Percentiles rank a stretch among this genome's conserved stretches.
Evolutionary conservation across 164 flowering plant genomes (phyloP).

Genomic region (Macadamia integrifolia): DNA sequence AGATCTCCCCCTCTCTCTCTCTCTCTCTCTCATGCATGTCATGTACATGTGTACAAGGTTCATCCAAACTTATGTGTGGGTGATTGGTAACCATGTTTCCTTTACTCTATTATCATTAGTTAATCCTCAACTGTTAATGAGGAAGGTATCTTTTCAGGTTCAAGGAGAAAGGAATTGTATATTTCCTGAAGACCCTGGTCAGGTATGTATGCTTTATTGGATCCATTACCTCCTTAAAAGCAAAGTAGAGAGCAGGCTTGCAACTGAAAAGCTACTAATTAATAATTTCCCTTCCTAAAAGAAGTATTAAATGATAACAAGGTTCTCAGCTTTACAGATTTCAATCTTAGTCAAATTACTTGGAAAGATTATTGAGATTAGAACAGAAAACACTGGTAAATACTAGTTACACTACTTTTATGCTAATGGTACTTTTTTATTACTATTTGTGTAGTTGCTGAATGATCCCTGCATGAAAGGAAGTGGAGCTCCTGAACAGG

Average conservation of each 20-base stretch:
- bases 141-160: conserved; percentile 27
- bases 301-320: conserved; percentile 16
- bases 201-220: conserved; percentile 81
- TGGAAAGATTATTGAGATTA: conserved; percentile 4
- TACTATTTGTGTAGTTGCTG: conserved; percentile 38
- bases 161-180: conserved; percentile 67
- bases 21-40: conserved; percentile 6
- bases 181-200: conserved; percentile 91
- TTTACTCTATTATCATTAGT: no score
- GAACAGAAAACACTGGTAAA: conserved; percentile 10
- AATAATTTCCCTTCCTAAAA: conserved; percentile 2
- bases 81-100: no score
- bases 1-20: conserved; percentile 13
- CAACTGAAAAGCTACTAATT: conserved; percentile 20
- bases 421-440: conserved; percentile 11
- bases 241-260: conserved; percentile 8
- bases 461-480: conserved; percentile 61
- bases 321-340: conserved; percentile 30
- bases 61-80: no score
- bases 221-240: conserved; percentile 35
- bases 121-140: conserved; percentile 8
- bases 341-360: background rate
- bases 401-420: background rate
- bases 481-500: conserved; percentile 48
- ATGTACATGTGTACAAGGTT: background rate